These are phyloP conservation scores for Verbascum thapsus DNA, from an alignment of 257 asterid genomes.

Conservation along the genomic window DNA sequence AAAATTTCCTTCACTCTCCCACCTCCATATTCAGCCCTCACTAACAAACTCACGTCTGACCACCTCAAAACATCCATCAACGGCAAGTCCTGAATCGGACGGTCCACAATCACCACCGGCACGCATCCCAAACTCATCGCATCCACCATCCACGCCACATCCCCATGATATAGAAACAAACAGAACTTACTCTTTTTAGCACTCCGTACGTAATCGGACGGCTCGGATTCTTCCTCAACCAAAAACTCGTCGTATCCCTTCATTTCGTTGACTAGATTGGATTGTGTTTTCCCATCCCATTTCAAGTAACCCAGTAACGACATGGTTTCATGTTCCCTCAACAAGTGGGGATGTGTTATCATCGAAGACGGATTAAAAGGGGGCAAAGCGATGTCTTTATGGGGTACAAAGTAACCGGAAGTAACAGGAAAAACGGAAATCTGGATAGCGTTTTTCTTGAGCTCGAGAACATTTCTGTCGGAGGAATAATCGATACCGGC, in stretches of 20 bases:
- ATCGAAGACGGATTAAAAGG: slow-evolving; percentile 35
- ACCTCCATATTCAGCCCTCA: slow-evolving; percentile 49
- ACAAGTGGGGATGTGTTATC: slow-evolving; percentile 26
- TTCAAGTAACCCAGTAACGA: slow-evolving; percentile 52
- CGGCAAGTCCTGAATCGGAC: slow-evolving; percentile 86
- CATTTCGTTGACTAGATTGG: slow-evolving; percentile 54
- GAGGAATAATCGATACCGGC: slow-evolving; percentile 71
- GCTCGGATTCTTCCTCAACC: slow-evolving; percentile 45
- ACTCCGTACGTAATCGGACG: slow-evolving; percentile 29
- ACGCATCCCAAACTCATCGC: slow-evolving; percentile 83
- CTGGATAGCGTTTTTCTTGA: slow-evolving; percentile 85
- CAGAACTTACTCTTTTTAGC: slow-evolving; percentile 64
- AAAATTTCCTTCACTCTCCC: slow-evolving; percentile 58
- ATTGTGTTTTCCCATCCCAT: slow-evolving; percentile 56
- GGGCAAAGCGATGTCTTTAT: slow-evolving; percentile 75
- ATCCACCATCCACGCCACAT: slow-evolving; percentile 50
- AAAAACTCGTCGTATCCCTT: slow-evolving; percentile 46
- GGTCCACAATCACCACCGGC: slow-evolving; percentile 79
- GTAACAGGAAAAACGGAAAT: slow-evolving; percentile 69
- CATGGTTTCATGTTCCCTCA: slow-evolving; percentile 22
- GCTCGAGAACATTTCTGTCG: slow-evolving; percentile 74
- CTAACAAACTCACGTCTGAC: slow-evolving; percentile 64
- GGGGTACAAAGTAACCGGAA: slow-evolving; percentile 76
- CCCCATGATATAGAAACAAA: slow-evolving; percentile 51
- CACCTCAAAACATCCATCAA: slow-evolving; percentile 74